A percentile compares a stretch with the other conserved stretches of the same genome.
Evolutionary conservation across 2,329 filamentous ascomycete species (phyloP).

Genomic region (Amphichorda felina): DNA sequence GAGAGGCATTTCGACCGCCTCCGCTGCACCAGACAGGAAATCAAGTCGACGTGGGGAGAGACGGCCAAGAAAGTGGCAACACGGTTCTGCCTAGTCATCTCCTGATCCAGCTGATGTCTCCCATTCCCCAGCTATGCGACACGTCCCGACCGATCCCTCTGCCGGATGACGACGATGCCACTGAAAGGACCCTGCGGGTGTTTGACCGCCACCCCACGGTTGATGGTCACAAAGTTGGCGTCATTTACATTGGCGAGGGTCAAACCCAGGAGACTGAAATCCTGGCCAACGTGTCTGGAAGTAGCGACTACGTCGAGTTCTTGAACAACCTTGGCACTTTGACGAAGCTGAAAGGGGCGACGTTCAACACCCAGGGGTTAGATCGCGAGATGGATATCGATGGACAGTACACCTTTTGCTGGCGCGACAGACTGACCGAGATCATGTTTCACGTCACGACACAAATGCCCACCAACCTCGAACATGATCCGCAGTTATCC

Average conservation of each 20-base stretch:
- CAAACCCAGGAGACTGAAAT: conserved; percentile 79
- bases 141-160: conserved; percentile 62
- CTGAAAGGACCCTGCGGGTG: conserved; percentile 60
- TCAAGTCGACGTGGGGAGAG: conserved; percentile 33
- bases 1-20: conserved; percentile 45
- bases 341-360: conserved; percentile 68
- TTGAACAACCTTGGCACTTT: conserved; percentile 71
- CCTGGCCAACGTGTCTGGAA: conserved; percentile 75
- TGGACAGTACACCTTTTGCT: conserved; percentile 81
- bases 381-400: conserved; percentile 69
- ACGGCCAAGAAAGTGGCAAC: conserved; percentile 40
- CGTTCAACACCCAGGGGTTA: conserved; percentile 86
- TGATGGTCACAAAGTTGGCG: conserved; percentile 89
- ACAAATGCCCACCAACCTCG: conserved; percentile 86
- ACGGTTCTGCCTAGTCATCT: conserved; percentile 63
- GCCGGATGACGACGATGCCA: conserved; percentile 51
- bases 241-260: conserved; percentile 83
- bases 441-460: conserved; percentile 94
- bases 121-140: conserved; percentile 43
- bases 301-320: conserved; percentile 78
- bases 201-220: conserved; percentile 86
- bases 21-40: conserved; percentile 43
- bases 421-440: conserved; percentile 90
- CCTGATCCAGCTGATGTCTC: conserved; percentile 56
- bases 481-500: conserved; percentile 63